phyloP scores from a whole-genome alignment of 768 basidiomycete species.

The Solioccasus polychromus region DNA sequence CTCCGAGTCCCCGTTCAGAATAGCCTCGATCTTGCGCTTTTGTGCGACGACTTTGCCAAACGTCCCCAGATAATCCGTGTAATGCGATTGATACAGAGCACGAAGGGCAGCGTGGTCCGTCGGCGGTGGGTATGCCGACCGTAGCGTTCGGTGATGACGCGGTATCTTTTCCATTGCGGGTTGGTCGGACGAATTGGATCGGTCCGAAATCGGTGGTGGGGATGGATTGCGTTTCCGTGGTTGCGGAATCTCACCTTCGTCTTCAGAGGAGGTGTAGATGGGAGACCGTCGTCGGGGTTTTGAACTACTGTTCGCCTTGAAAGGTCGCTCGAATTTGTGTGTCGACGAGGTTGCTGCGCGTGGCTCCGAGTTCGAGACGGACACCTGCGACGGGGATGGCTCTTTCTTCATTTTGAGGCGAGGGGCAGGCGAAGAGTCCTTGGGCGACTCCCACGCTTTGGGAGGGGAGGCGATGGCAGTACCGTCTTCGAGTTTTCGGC shows the following conservation, averaged over 20 bases:
- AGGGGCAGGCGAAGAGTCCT: constrained; percentile 21
- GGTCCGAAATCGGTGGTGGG: constrained; percentile 24
- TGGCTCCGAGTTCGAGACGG: constrained; percentile 10
- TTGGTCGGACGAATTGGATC: constrained; percentile 22
- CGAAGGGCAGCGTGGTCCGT: constrained; percentile 53
- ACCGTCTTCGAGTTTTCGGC: constrained; percentile 42
- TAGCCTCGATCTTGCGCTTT: constrained; percentile 49
- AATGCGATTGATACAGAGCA: constrained; percentile 49
- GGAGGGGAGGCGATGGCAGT: constrained; percentile 14
- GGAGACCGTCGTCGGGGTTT: constrained; percentile 55
- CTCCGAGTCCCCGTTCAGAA: constrained; percentile 54
- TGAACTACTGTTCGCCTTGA: constrained; percentile 14
- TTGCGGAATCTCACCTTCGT: constrained; percentile 46
- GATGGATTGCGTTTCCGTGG: constrained; percentile 26
- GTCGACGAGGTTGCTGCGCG: neutral
- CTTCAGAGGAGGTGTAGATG: constrained; percentile 66
- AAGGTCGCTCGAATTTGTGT: constrained; percentile 19
- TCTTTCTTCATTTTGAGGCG: constrained; percentile 40
- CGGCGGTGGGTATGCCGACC: constrained; percentile 36
- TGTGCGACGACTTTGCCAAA: constrained; percentile 48
- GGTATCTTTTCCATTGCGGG: constrained; percentile 10
- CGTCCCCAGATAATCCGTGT: constrained; percentile 47
- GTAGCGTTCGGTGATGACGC: constrained; percentile 28
- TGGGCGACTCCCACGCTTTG: constrained; percentile 29
- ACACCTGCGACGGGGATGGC: constrained; percentile 23